Evolutionary conservation across 768 basidiomycete genomes (phyloP).

Genomic region (Leccinum broughii): DNA sequence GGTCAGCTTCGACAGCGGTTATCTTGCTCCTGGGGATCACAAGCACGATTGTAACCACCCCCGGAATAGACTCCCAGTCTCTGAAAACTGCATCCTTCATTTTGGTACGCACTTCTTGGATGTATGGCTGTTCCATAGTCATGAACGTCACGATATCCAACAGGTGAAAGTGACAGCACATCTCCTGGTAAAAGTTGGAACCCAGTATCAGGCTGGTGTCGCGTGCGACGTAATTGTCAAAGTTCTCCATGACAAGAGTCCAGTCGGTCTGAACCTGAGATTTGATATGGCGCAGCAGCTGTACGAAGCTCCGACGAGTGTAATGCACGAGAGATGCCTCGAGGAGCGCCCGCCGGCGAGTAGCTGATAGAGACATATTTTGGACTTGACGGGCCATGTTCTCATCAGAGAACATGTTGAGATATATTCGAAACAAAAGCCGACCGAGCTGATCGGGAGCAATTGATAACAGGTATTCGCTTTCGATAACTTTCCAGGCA

Average conservation of each 20-base stretch:
- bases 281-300: constrained; percentile 44
- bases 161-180: constrained; percentile 45
- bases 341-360: neutral
- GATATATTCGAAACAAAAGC: constrained; percentile 29
- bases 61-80: constrained; percentile 32
- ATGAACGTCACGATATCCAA: constrained; percentile 38
- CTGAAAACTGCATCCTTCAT: constrained; percentile 26
- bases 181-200: constrained; percentile 44
- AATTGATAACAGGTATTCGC: constrained; percentile 17
- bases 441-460: constrained; percentile 26
- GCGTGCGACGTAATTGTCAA: constrained; percentile 22
- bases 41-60: constrained; percentile 33
- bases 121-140: constrained; percentile 17
- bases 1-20: constrained; percentile 19
- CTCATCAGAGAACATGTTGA: constrained; percentile 33
- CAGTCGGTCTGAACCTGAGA: constrained; percentile 41
- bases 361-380: constrained; percentile 2
- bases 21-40: constrained; percentile 33
- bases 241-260: constrained; percentile 38
- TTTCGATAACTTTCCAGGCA: constrained; percentile 25
- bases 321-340: constrained; percentile 41
- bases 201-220: constrained; percentile 25
- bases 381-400: constrained; percentile 16
- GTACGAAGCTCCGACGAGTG: constrained; percentile 47
- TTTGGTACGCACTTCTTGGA: constrained; percentile 10